Conservation (phyloP, 345 rosid species). For the Noccaea bulbosa region DNA sequence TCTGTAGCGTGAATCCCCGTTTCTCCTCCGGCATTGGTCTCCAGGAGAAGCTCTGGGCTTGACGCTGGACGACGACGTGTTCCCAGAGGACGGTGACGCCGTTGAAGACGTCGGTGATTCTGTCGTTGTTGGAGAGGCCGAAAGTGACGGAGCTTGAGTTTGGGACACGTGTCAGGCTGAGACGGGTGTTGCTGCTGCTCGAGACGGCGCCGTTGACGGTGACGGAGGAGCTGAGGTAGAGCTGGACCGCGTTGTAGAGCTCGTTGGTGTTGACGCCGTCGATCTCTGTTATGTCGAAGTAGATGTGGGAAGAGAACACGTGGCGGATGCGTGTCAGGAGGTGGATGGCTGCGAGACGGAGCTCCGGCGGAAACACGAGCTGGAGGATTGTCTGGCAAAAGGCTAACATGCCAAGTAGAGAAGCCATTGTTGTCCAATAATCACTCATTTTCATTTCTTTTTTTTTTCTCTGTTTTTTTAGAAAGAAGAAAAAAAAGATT, state of each 20-base stretch:
- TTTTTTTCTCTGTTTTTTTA: neutral
- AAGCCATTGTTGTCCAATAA: constrained; percentile 78
- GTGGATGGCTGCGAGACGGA: constrained; percentile 67
- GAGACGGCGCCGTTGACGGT: constrained; percentile 51
- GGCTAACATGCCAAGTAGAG: constrained; percentile 79
- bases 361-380: constrained; percentile 76
- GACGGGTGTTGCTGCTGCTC: constrained; percentile 48
- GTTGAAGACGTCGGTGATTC: constrained; percentile 62
- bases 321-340: constrained; percentile 54
- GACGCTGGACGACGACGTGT: constrained; percentile 80
- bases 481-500: neutral
- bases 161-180: constrained; percentile 77
- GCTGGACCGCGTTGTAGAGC: constrained; percentile 97
- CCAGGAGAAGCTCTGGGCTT: constrained; percentile 79
- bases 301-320: constrained; percentile 63
- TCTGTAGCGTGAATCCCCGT: constrained; percentile 76
- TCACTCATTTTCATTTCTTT: constrained; percentile 55
- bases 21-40: constrained; percentile 95
- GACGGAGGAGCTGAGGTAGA: constrained; percentile 80
- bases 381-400: constrained; percentile 76
- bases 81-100: constrained; percentile 79
- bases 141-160: constrained; percentile 87
- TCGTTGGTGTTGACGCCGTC: constrained; percentile 98
- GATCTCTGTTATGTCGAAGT: constrained; percentile 91
- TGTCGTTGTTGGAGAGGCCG: constrained; percentile 83